Evolutionary conservation across 768 basidiomycete species (phyloP).

Genomic region (Leccinum sublutescens): DNA sequence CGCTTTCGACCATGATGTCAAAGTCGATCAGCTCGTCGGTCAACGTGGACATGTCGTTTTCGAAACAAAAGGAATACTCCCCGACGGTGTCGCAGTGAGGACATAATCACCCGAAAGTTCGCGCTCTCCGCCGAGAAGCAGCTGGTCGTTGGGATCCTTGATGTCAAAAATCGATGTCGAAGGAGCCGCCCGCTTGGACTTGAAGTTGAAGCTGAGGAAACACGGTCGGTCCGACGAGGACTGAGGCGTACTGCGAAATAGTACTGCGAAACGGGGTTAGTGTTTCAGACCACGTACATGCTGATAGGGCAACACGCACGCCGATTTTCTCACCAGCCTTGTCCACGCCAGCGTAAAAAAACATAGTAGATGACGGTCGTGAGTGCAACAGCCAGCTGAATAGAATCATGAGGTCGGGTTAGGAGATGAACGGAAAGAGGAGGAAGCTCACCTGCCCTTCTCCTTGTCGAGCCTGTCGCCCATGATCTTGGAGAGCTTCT

Average conservation of each 20-base stretch:
- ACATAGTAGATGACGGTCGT: conserved; percentile 79
- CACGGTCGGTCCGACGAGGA: background rate
- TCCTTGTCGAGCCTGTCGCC: too few relatives aligned
- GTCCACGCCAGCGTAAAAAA: conserved; percentile 97
- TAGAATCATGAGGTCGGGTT: too few relatives aligned
- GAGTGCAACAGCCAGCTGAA: conserved; percentile 70
- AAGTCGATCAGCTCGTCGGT: conserved; percentile 94
- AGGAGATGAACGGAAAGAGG: too few relatives aligned
- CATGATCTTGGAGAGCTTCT: too few relatives aligned
- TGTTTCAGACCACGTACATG: background rate
- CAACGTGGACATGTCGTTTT: conserved; percentile 94
- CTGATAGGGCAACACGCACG: conserved; percentile 42
- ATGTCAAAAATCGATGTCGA: conserved; percentile 94
- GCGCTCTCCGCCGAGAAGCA: conserved; percentile 81
- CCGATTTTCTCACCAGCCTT: conserved; percentile 92
- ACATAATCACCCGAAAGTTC: conserved; percentile 98
- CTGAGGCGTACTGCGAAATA: conserved; percentile 82
- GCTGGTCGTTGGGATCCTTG: conserved; percentile 85
- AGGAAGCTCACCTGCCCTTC: too few relatives aligned
- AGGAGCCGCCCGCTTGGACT: conserved; percentile 97
- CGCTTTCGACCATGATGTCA: conserved; percentile 98
- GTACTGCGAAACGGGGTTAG: conserved; percentile 52
- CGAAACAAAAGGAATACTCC: conserved; percentile 95
- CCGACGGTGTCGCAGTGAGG: conserved; percentile 84
- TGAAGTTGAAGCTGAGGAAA: conserved; percentile 25